Base-by-base conservation (phyloP, 2,329 filamentous ascomycete genomes). In the Trichoderma sp. region DNA sequence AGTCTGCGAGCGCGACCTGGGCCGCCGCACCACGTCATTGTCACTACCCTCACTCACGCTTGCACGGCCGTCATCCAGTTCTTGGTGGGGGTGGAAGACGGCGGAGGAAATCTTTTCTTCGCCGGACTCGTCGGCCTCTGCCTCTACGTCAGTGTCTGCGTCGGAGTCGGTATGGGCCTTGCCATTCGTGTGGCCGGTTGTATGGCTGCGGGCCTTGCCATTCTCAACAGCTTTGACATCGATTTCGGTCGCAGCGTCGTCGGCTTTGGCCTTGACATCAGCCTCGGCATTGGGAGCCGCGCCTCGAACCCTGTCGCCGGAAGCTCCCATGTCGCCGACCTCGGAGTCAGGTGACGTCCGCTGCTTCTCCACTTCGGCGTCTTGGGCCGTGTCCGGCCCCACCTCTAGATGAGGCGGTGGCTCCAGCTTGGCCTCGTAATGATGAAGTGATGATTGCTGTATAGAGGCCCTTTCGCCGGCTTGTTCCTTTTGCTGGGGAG, bases 51-150 rank as follows among this genome's bases (percentile, higher is more conserved):
- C 77, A 13, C 73, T 71, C 64, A 75, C 73, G 68, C 70, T 70
- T 66, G 72, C 70, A 63, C 78, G 74, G 54, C 76, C 71, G 58
- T 79, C 78, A 54, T 74, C 82, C 48, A 83, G 78, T 53, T 84
- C 84, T 73, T 92, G 89, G 80, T 94, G 92, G 50, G 92, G 92
- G 57, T 93, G 84, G 76, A 95, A 95, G 48, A 93, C 84, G 27
- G 92, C 92, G 35, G 91, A 94, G n/a, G 91, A 93, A 70, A 95
- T 93, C 78, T 94, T 92, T 77, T 95, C 92, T 76, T 92, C 89
- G 68, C 92, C 90, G 15, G 91, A 93, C 67, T 87, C 85, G 48
- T 88, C 85, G 19, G 71, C 72, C 22, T 73, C 72, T 22, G 80
- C 82, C 54, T 86, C 84, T 19, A 69, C 70, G 48, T 76, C 63